Base-by-base conservation (phyloP, 768 basidiomycete species). In the Rhodotorula babjevae region DNA sequence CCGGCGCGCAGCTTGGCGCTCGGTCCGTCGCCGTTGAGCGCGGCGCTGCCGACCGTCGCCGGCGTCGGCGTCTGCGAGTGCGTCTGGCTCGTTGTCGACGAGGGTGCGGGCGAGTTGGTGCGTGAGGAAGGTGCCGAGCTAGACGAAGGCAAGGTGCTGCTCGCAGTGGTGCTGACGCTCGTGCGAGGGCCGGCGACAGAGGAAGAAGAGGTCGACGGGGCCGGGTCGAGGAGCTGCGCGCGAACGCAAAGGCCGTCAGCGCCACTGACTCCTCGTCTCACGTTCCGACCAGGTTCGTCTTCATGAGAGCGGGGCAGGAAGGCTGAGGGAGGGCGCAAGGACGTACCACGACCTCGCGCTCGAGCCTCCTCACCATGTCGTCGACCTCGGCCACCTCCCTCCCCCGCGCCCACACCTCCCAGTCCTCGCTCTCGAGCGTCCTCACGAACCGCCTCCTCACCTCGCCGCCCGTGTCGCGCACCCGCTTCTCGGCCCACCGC, bases 361-460 rank as follows among this genome's bases (percentile, higher is more conserved):
- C 58, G 11, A 67, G 31, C 57, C 31, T 36, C 23, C 33, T 44
- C 15, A 65, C 64, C 55, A 65, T 29, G 42, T 65, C 55, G 9
- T 53, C 57, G 25, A 59, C 33, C 65, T 59, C 57, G 2, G 11
- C n/a, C 46, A 16, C 36, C 25, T 10, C 27, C 4, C 47, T 40
- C 36, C 46, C 65, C 29, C 19, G 31, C 29, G 31, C 46, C 65
- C 65, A 66, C 21, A 10, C 18, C 31, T 59, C 56, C 29, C 47
- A 8, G 21, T 67, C 65, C 7, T 42, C 58, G 25, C n/a, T 36
- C 50, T 29, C 58, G 16, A 67, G 44, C 47, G n/a, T 10, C 15
- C 31, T 10, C 4, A 62, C 53, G 40, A 67, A 67, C 46, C 56
- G 16, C 58, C 58, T 63, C 50, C 67, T 58, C 0, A 61, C 57